Conservation (phyloP, 75 land plant genomes). For the Selaginella tamariscina region DNA sequence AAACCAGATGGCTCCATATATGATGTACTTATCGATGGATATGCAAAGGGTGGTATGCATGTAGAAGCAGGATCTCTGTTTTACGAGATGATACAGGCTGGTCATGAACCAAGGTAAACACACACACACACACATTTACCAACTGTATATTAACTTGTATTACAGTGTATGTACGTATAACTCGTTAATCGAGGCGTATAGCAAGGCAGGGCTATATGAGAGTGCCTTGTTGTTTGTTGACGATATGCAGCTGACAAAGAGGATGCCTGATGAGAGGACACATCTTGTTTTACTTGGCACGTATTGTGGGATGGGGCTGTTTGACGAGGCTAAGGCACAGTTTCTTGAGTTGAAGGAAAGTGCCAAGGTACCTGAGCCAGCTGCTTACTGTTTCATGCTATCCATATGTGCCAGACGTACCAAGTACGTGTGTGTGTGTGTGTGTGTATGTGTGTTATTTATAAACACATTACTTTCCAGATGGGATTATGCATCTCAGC, state of each 20-base stretch:
- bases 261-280: conserved; percentile 56
- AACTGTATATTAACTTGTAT: too few relatives aligned
- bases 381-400: conserved; percentile 64
- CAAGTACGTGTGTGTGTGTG: conserved; percentile 36
- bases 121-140: too few relatives aligned
- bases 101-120: conserved; percentile 35
- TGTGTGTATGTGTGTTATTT: background rate
- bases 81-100: conserved; percentile 43
- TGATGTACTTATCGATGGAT: conserved; percentile 57
- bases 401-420: conserved; percentile 67
- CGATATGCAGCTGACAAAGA: conserved; percentile 52
- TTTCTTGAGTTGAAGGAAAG: conserved; percentile 59
- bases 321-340: conserved; percentile 74
- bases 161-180: conserved; percentile 50
- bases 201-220: conserved; percentile 62
- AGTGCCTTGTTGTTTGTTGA: conserved; percentile 52
- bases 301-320: conserved; percentile 70
- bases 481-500: conserved; percentile 59
- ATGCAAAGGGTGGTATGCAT: conserved; percentile 74
- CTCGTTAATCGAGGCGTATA: conserved; percentile 75
- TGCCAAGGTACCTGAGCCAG: conserved; percentile 44
- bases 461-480: conserved; percentile 25
- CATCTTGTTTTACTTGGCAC: conserved; percentile 65
- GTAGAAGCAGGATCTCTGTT: conserved; percentile 45
- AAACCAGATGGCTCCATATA: conserved; percentile 45